Conservation (phyloP, 176 grass and related monocot genomes). For the Oryza brachyantha region DNA sequence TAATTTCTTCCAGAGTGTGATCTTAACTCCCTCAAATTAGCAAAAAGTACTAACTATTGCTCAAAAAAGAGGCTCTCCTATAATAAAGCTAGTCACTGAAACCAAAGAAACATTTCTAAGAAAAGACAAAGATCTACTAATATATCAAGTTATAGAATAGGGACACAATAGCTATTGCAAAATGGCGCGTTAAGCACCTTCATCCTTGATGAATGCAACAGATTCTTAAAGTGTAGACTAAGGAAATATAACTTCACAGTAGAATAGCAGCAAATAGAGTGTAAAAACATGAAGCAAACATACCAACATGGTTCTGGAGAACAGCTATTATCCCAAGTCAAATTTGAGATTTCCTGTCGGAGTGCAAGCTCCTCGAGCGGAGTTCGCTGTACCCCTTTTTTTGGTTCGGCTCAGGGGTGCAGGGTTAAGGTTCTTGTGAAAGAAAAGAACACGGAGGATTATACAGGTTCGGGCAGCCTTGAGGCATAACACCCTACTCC, state of each 20-base stretch:
- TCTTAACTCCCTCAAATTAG: neutral
- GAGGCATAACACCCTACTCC: too few relatives aligned
- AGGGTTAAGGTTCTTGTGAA: too few relatives aligned
- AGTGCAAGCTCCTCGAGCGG: too few relatives aligned
- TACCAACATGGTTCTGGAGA: constrained; percentile 90
- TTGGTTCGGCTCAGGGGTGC: too few relatives aligned
- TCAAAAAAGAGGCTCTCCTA: constrained; percentile 13
- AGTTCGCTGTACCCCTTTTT: too few relatives aligned
- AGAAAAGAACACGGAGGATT: too few relatives aligned
- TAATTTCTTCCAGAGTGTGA: neutral
- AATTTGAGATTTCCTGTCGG: constrained; percentile 68
- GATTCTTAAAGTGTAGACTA: neutral
- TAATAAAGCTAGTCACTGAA: neutral
- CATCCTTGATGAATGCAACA: neutral
- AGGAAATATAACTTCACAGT: neutral
- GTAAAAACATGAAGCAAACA: constrained; percentile 27
- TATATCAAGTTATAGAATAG: neutral
- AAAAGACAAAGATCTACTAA: neutral
- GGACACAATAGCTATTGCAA: neutral
- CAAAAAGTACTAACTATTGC: neutral
- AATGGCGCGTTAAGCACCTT: neutral
- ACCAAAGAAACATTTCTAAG: neutral
- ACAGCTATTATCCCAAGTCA: constrained; percentile 64
- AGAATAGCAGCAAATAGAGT: neutral
- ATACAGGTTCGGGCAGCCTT: too few relatives aligned